Evolutionary conservation across 192 early-diverging fungal species (phyloP), one percentile per base, ranked within the genome.

Genomic region (Coemansia sp.): DNA sequence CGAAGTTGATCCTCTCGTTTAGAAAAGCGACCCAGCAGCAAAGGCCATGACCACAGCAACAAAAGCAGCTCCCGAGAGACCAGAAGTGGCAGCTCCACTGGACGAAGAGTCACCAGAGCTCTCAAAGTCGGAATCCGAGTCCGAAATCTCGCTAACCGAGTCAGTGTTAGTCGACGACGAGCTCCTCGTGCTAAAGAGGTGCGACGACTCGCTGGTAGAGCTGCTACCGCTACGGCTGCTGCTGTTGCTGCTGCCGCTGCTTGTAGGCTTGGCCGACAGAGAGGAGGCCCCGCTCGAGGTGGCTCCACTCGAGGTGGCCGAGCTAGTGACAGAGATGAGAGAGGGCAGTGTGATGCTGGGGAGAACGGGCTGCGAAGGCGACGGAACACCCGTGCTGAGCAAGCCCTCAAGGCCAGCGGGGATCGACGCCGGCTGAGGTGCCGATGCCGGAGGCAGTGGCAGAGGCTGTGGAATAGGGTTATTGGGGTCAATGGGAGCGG

Each of bases 401-500:
- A 74, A 47, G n/a, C 36, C 55, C 43, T 69, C 68, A n/a, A 80
- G 66, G 5, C 77, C 77, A 7, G 77, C 77, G 1, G 77, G 77
- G 45, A 80, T 80, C 3, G 77, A 80, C 0, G 77, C 77, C 0
- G 72, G 69, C 62, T 75, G 72, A 12, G 77, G 72, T 20, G 69
- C 72, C 10, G 72, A 71, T 1, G 65, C 72, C 18, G 72, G 77
- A 0, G 59, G 64, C 28, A 70, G 62, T 13, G 77, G 77, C 59
- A 43, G 34, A 26, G 77, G 77, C 77, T 80, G 77, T 16, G 65
- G 20, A 59, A 74, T 70, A 18, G 77, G 77, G 69, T 80, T 80
- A 62, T 80, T 80, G 5, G 77, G 77, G 39, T 80, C 77, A 18
- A 75, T 75, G 0, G 77, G 77, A 8, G 77, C 77, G 0, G 77